Base-by-base conservation (phyloP, 768 basidiomycete species). In the Tephrocybe sp. region DNA sequence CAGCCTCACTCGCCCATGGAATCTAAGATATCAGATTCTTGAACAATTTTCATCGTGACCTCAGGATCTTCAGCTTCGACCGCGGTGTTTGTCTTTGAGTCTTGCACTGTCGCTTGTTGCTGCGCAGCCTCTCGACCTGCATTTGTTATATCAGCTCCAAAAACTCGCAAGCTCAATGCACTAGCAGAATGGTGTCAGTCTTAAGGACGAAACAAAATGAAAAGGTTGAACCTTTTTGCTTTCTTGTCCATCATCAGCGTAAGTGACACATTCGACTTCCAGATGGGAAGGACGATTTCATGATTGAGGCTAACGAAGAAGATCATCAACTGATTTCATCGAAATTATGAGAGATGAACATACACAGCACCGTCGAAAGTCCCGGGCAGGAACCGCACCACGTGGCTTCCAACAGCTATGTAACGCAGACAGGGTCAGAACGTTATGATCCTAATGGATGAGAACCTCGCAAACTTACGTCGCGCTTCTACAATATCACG, bases 161-260 rank as follows among this genome's bases (percentile, higher is more conserved):
- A 98, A 9, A 94, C 72, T 2, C 94, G 84, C 40, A 93, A 69
- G 50, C 91, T 93, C 52, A 98, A 71, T 1, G 92, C 93, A 60
- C 94, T 97, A 53, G 3, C n/a, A 45, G 11, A 31, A 45, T 21
- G 39, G 46, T 15, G 13, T 4, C 15, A n/a, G n/a, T 34, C 11
- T 34, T 15, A 43, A 41, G 42, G 33, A 44, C 13, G 30, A 51
- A 27, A 43, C 34, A 16, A 37, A 30, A 21, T 30, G 52, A n/a
- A 16, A 13, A 11, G 13, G 25, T 64, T 73, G 10, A 37, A 92
- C 94, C 88, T 91, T 70, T 98, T 98, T 21, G 93, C 91, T 61
- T 89, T 89, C 68, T 98, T 99, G 69, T 98, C 94, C 46, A 97
- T 83, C 92, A 98, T 93, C 50, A 98, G 74, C 0, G 87, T 83